phyloP scores from a whole-genome alignment of 768 basidiomycete species.

The Candolleomyces aberdarensis region DNA sequence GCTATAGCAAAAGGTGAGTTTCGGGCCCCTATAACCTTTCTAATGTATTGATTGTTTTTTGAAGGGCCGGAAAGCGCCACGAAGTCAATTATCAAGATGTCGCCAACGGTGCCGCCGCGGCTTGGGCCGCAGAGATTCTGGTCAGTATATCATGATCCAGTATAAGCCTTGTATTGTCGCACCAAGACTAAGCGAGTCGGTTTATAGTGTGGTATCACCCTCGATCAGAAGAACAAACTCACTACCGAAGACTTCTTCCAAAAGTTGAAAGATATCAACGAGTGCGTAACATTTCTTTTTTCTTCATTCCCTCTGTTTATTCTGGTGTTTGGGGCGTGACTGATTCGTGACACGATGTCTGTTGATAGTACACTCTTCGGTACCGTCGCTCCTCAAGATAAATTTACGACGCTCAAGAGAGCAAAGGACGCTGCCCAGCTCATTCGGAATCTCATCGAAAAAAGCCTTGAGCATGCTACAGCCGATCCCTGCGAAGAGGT shows the following conservation, averaged over 20 bases:
- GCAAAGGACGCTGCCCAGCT: not conserved
- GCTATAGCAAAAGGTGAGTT: not conserved
- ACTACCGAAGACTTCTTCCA: not conserved
- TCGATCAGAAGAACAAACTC: not conserved
- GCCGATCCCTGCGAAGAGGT: not conserved
- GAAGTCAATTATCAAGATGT: not conserved
- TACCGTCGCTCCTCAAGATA: not conserved
- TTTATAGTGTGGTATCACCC: not conserved
- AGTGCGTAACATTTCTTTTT: not conserved
- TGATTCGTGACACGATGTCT: not conserved
- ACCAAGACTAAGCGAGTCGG: not conserved
- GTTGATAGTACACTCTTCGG: not conserved
- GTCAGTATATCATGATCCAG: not conserved
- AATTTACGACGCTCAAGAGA: not conserved
- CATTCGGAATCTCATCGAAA: not conserved
- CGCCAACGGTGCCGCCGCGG: not conserved
- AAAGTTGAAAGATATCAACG: not conserved
- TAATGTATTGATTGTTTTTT: not conserved
- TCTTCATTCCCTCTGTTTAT: not conserved
- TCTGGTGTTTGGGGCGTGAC: too few relatives aligned
- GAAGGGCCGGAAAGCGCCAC: not conserved
- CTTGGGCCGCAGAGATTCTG: not conserved
- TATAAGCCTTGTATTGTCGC: not conserved
- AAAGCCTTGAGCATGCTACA: not conserved
- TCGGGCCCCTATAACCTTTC: not conserved